These are phyloP conservation scores for Cryptococcus jaspeensis DNA, from an alignment of 1,284 basidiomycete genomes.

Conservation along the genomic window DNA sequence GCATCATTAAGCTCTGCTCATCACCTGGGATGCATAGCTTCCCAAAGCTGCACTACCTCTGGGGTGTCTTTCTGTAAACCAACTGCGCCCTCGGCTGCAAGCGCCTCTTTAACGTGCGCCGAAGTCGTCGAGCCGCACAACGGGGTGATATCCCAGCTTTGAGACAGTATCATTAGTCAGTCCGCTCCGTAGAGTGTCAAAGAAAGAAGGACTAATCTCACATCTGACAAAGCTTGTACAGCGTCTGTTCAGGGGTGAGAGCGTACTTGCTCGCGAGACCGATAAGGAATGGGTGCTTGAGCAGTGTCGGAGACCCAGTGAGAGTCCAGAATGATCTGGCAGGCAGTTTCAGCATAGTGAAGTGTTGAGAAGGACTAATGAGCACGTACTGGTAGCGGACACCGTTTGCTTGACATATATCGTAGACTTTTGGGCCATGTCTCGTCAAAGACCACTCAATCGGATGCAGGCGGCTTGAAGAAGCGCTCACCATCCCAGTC, in stretches of 20 bases:
- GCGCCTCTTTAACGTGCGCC: slow-evolving; percentile 64
- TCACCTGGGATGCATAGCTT: slow-evolving; percentile 14
- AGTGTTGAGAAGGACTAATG: too few relatives aligned
- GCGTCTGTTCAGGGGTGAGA: slow-evolving; percentile 63
- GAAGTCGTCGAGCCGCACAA: slow-evolving; percentile 39
- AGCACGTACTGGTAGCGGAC: slow-evolving; percentile 71
- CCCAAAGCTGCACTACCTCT: slow-evolving; percentile 22
- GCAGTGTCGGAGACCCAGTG: slow-evolving; percentile 66
- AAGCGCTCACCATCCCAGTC: slow-evolving; percentile 56
- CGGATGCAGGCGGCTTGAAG: not conserved
- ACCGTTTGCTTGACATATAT: slow-evolving; percentile 52
- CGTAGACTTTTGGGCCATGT: slow-evolving; percentile 25
- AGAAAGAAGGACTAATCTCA: slow-evolving; percentile 13
- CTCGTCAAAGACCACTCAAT: not conserved
- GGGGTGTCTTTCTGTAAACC: slow-evolving; percentile 47
- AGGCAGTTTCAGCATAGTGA: not conserved
- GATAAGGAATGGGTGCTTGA: slow-evolving; percentile 56
- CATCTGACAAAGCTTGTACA: slow-evolving; percentile 66
- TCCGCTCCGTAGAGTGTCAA: slow-evolving; percentile 2
- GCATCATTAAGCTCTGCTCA: not conserved
- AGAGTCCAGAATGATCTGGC: slow-evolving; percentile 82
- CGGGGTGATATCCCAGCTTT: slow-evolving; percentile 44
- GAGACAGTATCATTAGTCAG: too few relatives aligned
- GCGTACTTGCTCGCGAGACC: slow-evolving; percentile 55
- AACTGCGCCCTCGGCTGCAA: slow-evolving; percentile 56